Evolutionary conservation across 805 yeast genomes (phyloP).

Genomic region (Lipomyces japonicus): DNA sequence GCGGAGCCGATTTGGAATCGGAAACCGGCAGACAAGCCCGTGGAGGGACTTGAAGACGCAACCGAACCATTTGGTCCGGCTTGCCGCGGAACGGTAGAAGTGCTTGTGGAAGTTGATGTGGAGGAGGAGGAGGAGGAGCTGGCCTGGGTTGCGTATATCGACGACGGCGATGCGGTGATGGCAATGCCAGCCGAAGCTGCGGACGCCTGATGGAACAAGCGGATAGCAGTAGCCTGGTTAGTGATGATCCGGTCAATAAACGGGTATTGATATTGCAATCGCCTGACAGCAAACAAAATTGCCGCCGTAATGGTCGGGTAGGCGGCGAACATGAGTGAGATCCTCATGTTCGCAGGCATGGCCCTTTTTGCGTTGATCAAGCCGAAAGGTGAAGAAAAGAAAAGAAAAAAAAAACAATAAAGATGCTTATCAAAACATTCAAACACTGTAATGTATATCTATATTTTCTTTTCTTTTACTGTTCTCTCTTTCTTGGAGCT

Average conservation of each 20-base stretch:
- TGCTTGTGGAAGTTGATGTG: background rate
- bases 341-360: slow-evolving; percentile 23
- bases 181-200: slow-evolving; percentile 3
- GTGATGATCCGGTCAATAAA: slow-evolving; percentile 21
- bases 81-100: background rate
- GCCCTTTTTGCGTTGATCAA: no score
- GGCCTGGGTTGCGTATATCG: background rate
- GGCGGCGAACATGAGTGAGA: slow-evolving; percentile 24
- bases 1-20: slow-evolving; percentile 16
- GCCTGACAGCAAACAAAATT: slow-evolving; percentile 20
- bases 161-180: slow-evolving; percentile 7
- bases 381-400: no score
- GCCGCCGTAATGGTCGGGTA: slow-evolving; percentile 30
- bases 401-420: no score
- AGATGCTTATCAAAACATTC: no score
- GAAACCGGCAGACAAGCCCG: slow-evolving; percentile 6
- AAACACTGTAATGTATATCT: no score
- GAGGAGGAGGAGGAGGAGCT: slow-evolving; percentile 1
- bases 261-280: slow-evolving; percentile 22
- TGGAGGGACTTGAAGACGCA: background rate
- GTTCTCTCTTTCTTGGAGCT: no score
- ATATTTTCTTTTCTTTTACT: no score
- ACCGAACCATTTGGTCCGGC: slow-evolving; percentile 1
- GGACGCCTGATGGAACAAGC: slow-evolving; percentile 9
- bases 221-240: slow-evolving; percentile 7